Evolutionary conservation across 2,329 filamentous ascomycete genomes (phyloP).

Genomic region (Mycosphaerella arachidis): DNA sequence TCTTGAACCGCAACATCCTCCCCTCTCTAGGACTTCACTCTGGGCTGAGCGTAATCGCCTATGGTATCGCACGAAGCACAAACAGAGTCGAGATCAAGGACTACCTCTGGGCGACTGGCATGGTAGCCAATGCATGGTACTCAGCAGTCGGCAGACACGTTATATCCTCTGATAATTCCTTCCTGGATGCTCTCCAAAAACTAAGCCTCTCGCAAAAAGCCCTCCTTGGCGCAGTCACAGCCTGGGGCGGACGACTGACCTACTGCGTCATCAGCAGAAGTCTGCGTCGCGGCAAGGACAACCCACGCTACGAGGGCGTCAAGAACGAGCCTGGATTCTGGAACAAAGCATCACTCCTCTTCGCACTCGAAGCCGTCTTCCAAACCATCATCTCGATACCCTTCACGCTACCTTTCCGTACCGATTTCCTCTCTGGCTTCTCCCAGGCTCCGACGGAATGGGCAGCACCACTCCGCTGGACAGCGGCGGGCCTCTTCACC

Average conservation of each 20-base stretch:
- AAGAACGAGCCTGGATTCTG: conserved; percentile 55
- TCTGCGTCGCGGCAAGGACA: conserved; percentile 50
- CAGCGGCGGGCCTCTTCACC: conserved; percentile 48
- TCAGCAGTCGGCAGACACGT: conserved; percentile 51
- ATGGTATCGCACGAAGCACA: conserved; percentile 49
- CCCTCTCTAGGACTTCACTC: conserved; percentile 54
- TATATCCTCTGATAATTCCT: conserved; percentile 44
- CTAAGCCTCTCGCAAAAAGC: conserved; percentile 54
- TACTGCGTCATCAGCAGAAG: conserved; percentile 51
- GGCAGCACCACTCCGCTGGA: conserved; percentile 35
- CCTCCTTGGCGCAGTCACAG: conserved; percentile 52
- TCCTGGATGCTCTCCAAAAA: conserved; percentile 44
- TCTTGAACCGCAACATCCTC: conserved; percentile 50
- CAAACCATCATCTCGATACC: conserved; percentile 55
- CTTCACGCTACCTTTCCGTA: conserved; percentile 51
- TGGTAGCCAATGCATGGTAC: conserved; percentile 57
- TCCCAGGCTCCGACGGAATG: conserved; percentile 26
- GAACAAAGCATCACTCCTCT: conserved; percentile 53
- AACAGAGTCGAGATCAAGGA: conserved; percentile 58
- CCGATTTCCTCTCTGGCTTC: conserved; percentile 10
- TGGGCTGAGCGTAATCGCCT: conserved; percentile 50
- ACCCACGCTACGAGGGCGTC: conserved; percentile 50
- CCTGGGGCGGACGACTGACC: conserved; percentile 56
- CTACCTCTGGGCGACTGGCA: conserved; percentile 42
- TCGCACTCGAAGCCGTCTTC: conserved; percentile 55